phyloP scores from a whole-genome alignment of 306 rosid species.

The Dryas drummondii region DNA sequence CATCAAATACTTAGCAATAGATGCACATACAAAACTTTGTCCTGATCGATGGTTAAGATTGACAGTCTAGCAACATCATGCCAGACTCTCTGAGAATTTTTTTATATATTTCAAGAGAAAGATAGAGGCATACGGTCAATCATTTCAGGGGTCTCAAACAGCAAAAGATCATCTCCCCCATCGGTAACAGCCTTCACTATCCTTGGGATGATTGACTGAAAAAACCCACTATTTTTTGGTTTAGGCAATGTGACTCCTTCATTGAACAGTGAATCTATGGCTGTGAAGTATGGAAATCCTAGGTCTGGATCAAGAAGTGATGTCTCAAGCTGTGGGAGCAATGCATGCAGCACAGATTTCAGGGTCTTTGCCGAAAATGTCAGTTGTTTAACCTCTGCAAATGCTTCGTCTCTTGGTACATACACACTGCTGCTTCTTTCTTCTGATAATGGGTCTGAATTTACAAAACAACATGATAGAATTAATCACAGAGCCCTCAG shows the following conservation, averaged over 20 bases:
- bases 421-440: constrained; percentile 28
- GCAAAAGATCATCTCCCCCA: constrained; percentile 25
- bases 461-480: background rate
- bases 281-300: constrained; percentile 41
- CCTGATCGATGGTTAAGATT: no score
- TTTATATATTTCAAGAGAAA: no score
- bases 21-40: no score
- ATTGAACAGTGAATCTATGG: constrained; percentile 40
- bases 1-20: background rate
- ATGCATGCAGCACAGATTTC: constrained; percentile 26
- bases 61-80: no score
- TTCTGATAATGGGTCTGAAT: constrained; percentile 40
- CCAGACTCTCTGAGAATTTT: no score
- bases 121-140: constrained; percentile 22
- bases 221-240: constrained; percentile 8
- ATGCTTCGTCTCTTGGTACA: constrained; percentile 49
- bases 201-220: constrained; percentile 31
- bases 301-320: constrained; percentile 19
- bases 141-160: constrained; percentile 39
- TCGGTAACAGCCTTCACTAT: constrained; percentile 33
- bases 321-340: constrained; percentile 29
- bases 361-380: constrained; percentile 25
- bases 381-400: constrained; percentile 34
- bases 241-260: constrained; percentile 36
- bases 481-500: background rate